Percentiles rank a stretch among this genome's conserved stretches.
These are phyloP conservation scores for Xylaria intraflava DNA, from an alignment of 495 filamentous ascomycete species.

Conservation along the genomic window DNA sequence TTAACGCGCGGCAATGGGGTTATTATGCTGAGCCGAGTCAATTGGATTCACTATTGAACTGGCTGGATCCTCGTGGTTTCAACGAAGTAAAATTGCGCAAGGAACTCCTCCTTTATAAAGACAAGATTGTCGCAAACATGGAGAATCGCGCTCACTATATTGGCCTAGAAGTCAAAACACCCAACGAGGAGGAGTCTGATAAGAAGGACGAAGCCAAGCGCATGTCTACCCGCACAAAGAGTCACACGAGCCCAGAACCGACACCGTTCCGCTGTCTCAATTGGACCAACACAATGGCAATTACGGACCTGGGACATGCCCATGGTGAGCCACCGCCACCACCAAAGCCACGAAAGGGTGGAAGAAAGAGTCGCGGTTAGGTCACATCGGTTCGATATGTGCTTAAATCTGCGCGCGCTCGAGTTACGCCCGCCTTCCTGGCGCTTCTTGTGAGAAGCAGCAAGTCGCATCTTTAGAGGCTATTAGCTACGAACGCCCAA, in stretches of 20 bases:
- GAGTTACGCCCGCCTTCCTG: background rate
- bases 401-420: too few species aligned
- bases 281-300: conserved; percentile 76
- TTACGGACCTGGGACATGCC: conserved; percentile 70
- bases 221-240: conserved; percentile 71
- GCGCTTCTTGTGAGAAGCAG: background rate
- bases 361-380: conserved; percentile 12
- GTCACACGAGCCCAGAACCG: conserved; percentile 44
- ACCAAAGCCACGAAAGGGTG: conserved; percentile 28
- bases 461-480: background rate
- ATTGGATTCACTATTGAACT: conserved; percentile 71
- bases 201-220: conserved; percentile 48
- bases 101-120: conserved; percentile 70
- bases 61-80: conserved; percentile 78
- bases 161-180: conserved; percentile 33
- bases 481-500: background rate
- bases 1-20: conserved; percentile 77
- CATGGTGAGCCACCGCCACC: conserved; percentile 72
- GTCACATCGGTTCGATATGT: too few species aligned
- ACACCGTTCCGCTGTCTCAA: conserved; percentile 61
- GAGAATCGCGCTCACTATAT: conserved; percentile 66
- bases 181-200: conserved; percentile 49
- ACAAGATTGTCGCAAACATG: conserved; percentile 77
- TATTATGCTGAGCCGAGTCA: conserved; percentile 76
- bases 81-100: conserved; percentile 81